phyloP scores from a whole-genome alignment of 139 green algal species.

The Chlorella ohadii region DNA sequence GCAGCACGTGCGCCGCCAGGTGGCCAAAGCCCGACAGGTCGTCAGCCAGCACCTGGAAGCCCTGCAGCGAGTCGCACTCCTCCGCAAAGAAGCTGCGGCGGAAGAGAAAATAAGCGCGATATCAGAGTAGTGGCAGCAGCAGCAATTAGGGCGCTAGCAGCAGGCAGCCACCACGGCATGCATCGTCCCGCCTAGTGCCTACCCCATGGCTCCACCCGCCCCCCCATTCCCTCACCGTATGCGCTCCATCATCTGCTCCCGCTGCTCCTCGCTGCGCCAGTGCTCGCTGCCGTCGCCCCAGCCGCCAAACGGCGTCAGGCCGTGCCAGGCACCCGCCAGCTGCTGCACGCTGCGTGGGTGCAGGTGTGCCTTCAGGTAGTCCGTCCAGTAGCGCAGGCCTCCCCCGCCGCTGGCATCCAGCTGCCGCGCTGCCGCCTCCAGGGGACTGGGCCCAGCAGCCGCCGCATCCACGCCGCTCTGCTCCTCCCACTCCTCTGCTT shows the following conservation, averaged over 20 bases:
- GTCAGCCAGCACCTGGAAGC: slow-evolving; percentile 72
- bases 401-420: slow-evolving; percentile 26
- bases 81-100: slow-evolving; percentile 57
- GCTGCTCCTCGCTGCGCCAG: slow-evolving; percentile 18
- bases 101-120: too few species aligned
- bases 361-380: slow-evolving; percentile 76
- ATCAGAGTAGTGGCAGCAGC: too few species aligned
- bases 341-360: slow-evolving; percentile 51
- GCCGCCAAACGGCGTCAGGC: slow-evolving; percentile 35
- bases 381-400: slow-evolving; percentile 68
- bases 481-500: slow-evolving; percentile 9
- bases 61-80: slow-evolving; percentile 66
- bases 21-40: slow-evolving; percentile 68
- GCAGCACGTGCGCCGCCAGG: slow-evolving; percentile 46
- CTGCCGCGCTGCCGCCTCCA: slow-evolving; percentile 54
- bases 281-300: slow-evolving; percentile 45
- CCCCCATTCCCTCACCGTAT: slow-evolving; percentile 32
- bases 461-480: not conserved
- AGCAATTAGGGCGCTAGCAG: too few species aligned
- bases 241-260: slow-evolving; percentile 60
- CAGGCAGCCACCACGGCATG: not conserved
- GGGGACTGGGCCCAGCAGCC: not conserved
- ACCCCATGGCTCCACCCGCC: not conserved
- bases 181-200: too few species aligned
- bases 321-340: slow-evolving; percentile 63